A percentile compares a stretch with the other conserved stretches of the same genome.
Evolutionary conservation across 129 eudicot species (phyloP).

Genomic region (Centella asiatica): DNA sequence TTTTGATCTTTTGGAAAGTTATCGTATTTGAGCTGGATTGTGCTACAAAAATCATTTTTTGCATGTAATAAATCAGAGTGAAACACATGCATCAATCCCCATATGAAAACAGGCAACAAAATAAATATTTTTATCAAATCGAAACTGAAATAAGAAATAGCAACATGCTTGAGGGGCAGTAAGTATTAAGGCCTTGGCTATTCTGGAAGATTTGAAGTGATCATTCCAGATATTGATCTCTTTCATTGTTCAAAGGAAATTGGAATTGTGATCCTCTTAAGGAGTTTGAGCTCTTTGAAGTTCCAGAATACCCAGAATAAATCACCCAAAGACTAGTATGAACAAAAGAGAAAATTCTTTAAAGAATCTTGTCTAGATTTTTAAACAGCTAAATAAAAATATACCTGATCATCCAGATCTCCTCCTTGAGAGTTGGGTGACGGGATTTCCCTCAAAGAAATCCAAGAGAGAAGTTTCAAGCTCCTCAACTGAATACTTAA

Average conservation of each 20-base stretch:
- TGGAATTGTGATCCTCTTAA: background rate
- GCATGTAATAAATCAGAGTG: constrained; percentile 24
- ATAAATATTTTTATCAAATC: constrained; percentile 19
- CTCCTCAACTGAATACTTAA: constrained; percentile 58
- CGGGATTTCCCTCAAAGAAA: constrained; percentile 48
- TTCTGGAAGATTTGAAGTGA: constrained; percentile 11
- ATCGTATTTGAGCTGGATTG: constrained; percentile 1
- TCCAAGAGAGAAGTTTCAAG: constrained; percentile 48
- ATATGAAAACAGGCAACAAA: constrained; percentile 48
- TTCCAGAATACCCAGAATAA: constrained; percentile 18
- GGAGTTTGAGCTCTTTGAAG: constrained; percentile 14
- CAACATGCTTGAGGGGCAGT: constrained; percentile 47
- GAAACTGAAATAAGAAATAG: constrained; percentile 15
- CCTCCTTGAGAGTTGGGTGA: constrained; percentile 32
- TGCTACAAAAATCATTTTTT: constrained; percentile 20
- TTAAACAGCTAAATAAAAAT: constrained; percentile 14
- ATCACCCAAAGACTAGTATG: constrained; percentile 34
- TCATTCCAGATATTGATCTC: constrained; percentile 13
- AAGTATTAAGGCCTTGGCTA: constrained; percentile 16
- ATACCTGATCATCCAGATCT: constrained; percentile 25
- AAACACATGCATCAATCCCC: constrained; percentile 31
- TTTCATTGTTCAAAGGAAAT: background rate
- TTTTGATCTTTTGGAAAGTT: background rate
- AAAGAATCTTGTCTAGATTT: constrained; percentile 55
- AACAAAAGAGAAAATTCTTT: constrained; percentile 35